Conservation (phyloP, 208 protist genomes). For the Leishmania turanica region DNA sequence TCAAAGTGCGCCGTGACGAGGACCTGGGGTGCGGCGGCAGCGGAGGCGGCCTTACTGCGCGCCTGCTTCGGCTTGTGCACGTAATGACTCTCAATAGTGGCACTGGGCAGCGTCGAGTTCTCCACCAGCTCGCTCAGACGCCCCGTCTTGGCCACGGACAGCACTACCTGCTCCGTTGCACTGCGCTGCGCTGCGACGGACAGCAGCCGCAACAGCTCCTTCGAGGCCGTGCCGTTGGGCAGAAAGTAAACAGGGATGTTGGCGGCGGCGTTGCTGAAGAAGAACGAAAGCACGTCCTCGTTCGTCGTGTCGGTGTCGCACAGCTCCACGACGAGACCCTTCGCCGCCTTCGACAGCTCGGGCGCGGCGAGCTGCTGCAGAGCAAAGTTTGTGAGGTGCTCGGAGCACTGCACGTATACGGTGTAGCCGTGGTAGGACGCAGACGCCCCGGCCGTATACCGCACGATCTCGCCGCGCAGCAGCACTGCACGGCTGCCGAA, state of each 20-base stretch:
- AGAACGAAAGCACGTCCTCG: conserved; percentile 45
- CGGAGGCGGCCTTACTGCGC: conserved; percentile 7
- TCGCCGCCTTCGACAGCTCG: conserved; percentile 22
- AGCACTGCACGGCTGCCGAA: conserved; percentile 58
- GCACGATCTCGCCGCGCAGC: conserved; percentile 53
- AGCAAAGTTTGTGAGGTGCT: conserved; percentile 43
- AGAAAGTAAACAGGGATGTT: conserved; percentile 72
- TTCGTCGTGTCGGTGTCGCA: conserved; percentile 56
- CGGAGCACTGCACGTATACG: conserved; percentile 56
- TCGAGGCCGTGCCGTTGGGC: conserved; percentile 22
- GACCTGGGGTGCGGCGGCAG: conserved; percentile 36
- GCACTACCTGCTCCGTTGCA: conserved; percentile 41
- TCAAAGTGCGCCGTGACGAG: conserved; percentile 77
- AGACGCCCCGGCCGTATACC: conserved; percentile 29
- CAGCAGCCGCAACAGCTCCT: conserved; percentile 21
- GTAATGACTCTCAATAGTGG: conserved; percentile 39
- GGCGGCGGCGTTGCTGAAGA: conserved; percentile 28
- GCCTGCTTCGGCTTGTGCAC: conserved; percentile 37
- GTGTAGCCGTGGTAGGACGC: conserved; percentile 40
- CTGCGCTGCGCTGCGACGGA: conserved; percentile 9
- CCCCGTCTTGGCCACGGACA: conserved; percentile 48
- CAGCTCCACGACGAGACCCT: conserved; percentile 57
- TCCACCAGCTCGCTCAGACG: conserved; percentile 24
- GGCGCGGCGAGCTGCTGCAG: conserved; percentile 38
- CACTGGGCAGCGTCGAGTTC: conserved; percentile 46